Conservation (phyloP, 805 yeast species). For the Candida easanensis region DNA sequence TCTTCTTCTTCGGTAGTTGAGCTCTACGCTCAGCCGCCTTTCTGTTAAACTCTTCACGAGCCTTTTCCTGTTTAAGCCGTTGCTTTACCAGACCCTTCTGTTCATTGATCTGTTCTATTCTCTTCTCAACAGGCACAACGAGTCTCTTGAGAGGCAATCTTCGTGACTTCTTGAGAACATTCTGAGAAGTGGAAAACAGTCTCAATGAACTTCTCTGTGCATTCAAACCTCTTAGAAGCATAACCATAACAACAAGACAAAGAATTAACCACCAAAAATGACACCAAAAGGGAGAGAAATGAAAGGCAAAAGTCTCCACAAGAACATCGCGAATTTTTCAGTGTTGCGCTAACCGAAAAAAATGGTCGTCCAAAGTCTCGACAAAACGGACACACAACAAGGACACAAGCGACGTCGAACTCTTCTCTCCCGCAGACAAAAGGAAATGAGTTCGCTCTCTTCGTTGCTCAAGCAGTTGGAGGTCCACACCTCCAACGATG, state of each 20-base stretch:
- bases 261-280: no score
- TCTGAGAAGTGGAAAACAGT: constrained; percentile 1
- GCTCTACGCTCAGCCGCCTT: background rate
- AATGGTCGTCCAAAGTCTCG: background rate
- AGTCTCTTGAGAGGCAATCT: constrained; percentile 20
- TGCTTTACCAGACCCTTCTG: constrained; percentile 10
- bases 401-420: background rate
- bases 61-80: constrained; percentile 2
- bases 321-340: background rate
- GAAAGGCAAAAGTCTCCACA: no score
- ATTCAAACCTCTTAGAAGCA: background rate
- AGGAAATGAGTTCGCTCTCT: constrained; percentile 22
- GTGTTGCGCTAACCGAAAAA: background rate
- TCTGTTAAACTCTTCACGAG: background rate
- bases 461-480: constrained; percentile 27
- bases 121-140: constrained; percentile 13
- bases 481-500: constrained; percentile 20
- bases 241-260: no score
- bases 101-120: constrained; percentile 8
- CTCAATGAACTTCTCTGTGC: background rate
- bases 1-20: constrained; percentile 1
- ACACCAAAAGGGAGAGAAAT: no score
- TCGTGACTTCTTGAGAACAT: constrained; percentile 7
- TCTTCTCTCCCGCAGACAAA: background rate
- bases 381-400: no score